phyloP scores from a whole-genome alignment of 352 stramenopile genomes.

The Phytophthora hibernalis region DNA sequence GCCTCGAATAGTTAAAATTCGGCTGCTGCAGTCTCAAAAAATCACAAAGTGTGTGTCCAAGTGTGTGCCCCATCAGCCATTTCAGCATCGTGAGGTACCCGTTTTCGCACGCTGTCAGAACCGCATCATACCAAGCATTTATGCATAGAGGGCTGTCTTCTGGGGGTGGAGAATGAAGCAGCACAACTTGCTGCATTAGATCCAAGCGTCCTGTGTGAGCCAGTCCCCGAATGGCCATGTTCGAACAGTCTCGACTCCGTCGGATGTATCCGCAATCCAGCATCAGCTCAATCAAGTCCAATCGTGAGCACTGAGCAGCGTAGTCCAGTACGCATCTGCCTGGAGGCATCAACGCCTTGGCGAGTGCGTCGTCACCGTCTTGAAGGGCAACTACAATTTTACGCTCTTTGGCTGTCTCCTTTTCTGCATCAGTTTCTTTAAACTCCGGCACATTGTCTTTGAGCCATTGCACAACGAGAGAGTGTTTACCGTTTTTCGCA shows the following conservation, averaged over 20 bases:
- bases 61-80: conserved; percentile 13
- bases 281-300: conserved; percentile 9
- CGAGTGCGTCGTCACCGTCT: neutral
- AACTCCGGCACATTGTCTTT: neutral
- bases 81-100: neutral
- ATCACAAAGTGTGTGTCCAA: neutral
- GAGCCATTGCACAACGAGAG: conserved; percentile 6
- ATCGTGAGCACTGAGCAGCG: neutral
- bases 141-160: neutral
- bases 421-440: no score
- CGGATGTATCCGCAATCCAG: conserved; percentile 17
- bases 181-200: conserved; percentile 15
- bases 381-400: neutral
- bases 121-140: conserved; percentile 3
- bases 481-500: neutral
- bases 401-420: neutral
- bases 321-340: conserved; percentile 16
- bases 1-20: no score
- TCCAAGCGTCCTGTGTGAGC: conserved; percentile 10
- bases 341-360: conserved; percentile 4
- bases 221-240: conserved; percentile 3
- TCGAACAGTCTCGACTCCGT: neutral
- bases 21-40: no score
- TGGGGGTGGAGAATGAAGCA: conserved; percentile 8
- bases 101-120: neutral